phyloP scores from a whole-genome alignment of 176 grass and related monocot species.

The Zoysia japonica region DNA sequence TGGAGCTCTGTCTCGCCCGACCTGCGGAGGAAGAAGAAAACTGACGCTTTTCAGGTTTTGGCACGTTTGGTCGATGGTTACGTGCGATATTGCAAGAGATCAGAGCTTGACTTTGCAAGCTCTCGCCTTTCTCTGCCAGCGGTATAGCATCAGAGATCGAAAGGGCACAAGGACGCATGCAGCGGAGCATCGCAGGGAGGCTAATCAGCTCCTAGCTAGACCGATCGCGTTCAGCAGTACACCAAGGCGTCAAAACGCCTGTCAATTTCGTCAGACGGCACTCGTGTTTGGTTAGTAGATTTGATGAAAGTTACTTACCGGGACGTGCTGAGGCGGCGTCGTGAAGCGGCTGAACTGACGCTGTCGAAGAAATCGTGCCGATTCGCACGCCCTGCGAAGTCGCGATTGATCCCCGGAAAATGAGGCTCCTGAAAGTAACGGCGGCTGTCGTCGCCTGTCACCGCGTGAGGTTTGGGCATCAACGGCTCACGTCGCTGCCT shows the following conservation, averaged over 20 bases:
- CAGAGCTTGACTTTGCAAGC: neutral
- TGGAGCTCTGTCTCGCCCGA: neutral
- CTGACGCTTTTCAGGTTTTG: neutral
- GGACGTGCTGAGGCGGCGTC: neutral
- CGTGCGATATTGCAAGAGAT: too few species aligned
- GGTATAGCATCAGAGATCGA: too few species aligned
- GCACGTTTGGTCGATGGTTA: neutral
- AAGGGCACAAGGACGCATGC: too few species aligned
- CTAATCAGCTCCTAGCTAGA: neutral
- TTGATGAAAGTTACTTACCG: neutral
- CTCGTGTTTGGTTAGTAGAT: neutral
- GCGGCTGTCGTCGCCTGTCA: neutral
- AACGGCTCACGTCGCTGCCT: conserved; percentile 7
- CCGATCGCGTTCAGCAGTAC: neutral
- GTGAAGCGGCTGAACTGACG: neutral
- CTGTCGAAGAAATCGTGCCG: neutral
- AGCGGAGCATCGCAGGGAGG: too few species aligned
- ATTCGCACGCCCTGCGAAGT: neutral
- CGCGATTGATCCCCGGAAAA: neutral
- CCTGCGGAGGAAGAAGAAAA: neutral
- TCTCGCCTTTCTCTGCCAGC: neutral
- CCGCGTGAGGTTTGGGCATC: neutral
- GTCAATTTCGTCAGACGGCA: neutral
- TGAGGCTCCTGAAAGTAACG: conserved; percentile 1
- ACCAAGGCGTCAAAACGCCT: neutral